Evolutionary conservation across 148 eudicot genomes (phyloP).

Genomic region (Diospyros kaki): DNA sequence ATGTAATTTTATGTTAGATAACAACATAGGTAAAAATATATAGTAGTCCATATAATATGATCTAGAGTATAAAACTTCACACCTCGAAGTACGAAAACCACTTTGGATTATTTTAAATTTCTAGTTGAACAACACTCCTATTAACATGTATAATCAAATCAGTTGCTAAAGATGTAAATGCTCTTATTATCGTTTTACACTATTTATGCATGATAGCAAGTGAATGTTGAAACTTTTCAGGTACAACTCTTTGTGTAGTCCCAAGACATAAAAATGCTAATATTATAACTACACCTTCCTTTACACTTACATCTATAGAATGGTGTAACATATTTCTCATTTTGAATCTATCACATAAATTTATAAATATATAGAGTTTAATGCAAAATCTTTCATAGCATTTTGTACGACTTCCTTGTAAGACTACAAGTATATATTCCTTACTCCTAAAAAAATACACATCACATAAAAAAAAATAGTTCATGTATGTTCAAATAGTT

Average conservation of each 20-base stretch:
- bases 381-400: neutral
- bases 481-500: too few species aligned
- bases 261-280: neutral
- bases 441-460: too few species aligned
- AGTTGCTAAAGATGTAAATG: neutral
- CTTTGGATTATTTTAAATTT: slow-evolving; percentile 1
- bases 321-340: neutral
- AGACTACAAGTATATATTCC: too few species aligned
- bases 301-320: neutral
- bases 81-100: neutral
- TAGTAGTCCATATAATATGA: too few species aligned
- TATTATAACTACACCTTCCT: neutral
- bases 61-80: too few species aligned
- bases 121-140: neutral
- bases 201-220: neutral
- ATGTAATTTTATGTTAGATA: neutral
- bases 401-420: too few species aligned
- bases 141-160: neutral
- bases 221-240: slow-evolving; percentile 5
- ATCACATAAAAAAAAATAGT: too few species aligned
- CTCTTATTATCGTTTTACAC: neutral
- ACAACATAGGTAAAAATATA: neutral
- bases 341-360: slow-evolving; percentile 4
- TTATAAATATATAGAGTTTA: neutral
- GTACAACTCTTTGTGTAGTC: neutral